Conservation (phyloP, 441 rosid genomes). For the Eruca vesicaria region DNA sequence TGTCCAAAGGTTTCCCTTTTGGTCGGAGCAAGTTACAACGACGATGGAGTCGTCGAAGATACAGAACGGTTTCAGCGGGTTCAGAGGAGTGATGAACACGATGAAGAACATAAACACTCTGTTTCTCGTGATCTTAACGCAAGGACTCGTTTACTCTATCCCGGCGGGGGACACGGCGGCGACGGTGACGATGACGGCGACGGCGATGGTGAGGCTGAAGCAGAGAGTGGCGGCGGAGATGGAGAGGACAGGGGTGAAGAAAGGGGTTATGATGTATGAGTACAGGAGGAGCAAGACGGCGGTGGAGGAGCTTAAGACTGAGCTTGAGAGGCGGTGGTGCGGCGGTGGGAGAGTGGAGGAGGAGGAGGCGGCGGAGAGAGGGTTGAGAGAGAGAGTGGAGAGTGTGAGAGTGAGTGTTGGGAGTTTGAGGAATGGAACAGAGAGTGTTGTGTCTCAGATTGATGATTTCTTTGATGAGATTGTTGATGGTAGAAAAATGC, state of each 20-base stretch:
- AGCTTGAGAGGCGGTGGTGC: slow-evolving; percentile 51
- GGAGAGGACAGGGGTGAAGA: slow-evolving; percentile 17
- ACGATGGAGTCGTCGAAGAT: slow-evolving; percentile 33
- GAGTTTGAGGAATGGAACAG: slow-evolving; percentile 55
- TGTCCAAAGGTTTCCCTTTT: slow-evolving; percentile 55
- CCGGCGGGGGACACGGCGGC: slow-evolving; percentile 37
- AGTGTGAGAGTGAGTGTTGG: slow-evolving; percentile 50
- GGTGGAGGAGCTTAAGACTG: slow-evolving; percentile 57
- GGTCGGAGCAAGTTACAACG: slow-evolving; percentile 51
- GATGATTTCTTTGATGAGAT: slow-evolving; percentile 86
- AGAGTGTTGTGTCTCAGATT: slow-evolving; percentile 51
- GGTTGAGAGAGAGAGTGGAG: slow-evolving; percentile 46
- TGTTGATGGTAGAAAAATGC: slow-evolving; percentile 73
- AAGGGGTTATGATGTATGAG: slow-evolving; percentile 50
- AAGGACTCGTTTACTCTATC: slow-evolving; percentile 50
- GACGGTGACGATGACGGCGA: slow-evolving; percentile 31
- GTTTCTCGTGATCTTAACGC: slow-evolving; percentile 48
- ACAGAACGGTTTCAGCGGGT: slow-evolving; percentile 58
- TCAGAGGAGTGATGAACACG: slow-evolving; percentile 65
- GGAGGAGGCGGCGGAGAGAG: slow-evolving; percentile 18
- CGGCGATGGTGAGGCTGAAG: slow-evolving; percentile 51
- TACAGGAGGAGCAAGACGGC: slow-evolving; percentile 47
- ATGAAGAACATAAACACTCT: slow-evolving; percentile 59
- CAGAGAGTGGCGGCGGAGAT: slow-evolving; percentile 51
- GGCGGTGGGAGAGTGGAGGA: slow-evolving; percentile 34